These are phyloP conservation scores for Amyloporia xantha DNA, from an alignment of 768 basidiomycete genomes.

Conservation along the genomic window DNA sequence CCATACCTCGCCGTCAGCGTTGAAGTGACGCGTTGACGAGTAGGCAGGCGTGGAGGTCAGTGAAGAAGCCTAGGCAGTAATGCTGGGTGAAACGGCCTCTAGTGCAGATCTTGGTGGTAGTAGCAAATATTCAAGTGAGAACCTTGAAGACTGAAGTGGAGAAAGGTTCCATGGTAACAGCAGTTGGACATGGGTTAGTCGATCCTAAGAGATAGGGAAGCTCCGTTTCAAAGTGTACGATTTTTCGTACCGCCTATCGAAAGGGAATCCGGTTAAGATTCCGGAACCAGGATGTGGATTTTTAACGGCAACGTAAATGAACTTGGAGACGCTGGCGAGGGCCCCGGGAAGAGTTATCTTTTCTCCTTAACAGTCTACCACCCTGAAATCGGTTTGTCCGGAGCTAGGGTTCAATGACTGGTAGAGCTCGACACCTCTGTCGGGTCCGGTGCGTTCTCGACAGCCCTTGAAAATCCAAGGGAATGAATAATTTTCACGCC, in stretches of 20 bases:
- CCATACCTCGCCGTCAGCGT: constrained; percentile 77
- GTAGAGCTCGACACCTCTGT: constrained; percentile 68
- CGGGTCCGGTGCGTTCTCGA: constrained; percentile 67
- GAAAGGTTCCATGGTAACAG: constrained; percentile 85
- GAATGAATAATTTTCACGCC: constrained; percentile 63
- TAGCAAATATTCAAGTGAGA: constrained; percentile 87
- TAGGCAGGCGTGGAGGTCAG: constrained; percentile 74
- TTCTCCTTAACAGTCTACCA: constrained; percentile 69
- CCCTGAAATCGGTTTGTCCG: constrained; percentile 70
- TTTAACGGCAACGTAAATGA: constrained; percentile 67
- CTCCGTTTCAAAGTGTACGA: constrained; percentile 63
- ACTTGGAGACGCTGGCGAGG: constrained; percentile 52
- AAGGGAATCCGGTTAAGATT: constrained; percentile 78
- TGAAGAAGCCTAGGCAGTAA: constrained; percentile 76
- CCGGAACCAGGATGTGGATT: constrained; percentile 70
- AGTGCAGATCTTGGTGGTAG: constrained; percentile 86
- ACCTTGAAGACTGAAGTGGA: constrained; percentile 85
- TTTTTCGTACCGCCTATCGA: constrained; percentile 62
- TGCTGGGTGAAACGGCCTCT: constrained; percentile 70
- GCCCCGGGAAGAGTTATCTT: constrained; percentile 76
- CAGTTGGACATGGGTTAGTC: constrained; percentile 84
- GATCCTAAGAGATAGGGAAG: constrained; percentile 76
- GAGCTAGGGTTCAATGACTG: constrained; percentile 68
- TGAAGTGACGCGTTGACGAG: constrained; percentile 66
- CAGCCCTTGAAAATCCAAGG: constrained; percentile 79